Evolutionary conservation across 208 protist species (phyloP).

Genomic region (Strigomonas oncopelti): DNA sequence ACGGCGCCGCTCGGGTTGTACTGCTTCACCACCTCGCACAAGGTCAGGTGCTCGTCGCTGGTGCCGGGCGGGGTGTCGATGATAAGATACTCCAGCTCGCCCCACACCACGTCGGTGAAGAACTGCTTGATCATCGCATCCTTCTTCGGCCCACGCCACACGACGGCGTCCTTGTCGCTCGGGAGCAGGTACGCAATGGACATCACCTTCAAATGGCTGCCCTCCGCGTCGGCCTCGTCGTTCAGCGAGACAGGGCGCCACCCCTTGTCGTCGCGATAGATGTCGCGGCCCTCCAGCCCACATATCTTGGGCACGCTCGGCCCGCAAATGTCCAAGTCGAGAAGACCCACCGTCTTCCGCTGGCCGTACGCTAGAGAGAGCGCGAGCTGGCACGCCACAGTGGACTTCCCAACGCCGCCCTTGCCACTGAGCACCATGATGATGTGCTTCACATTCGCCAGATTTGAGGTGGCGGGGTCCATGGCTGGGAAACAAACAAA

Average conservation of each 20-base stretch:
- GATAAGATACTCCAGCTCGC: conserved; percentile 86
- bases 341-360: conserved; percentile 78
- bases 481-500: conserved; percentile 3
- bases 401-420: conserved; percentile 98
- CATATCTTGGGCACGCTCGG: conserved; percentile 96
- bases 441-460: conserved; percentile 91
- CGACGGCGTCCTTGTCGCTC: conserved; percentile 95
- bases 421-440: conserved; percentile 99
- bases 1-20: conserved; percentile 69
- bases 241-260: conserved; percentile 76
- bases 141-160: conserved; percentile 96
- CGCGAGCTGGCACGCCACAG: conserved; percentile 96
- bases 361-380: conserved; percentile 79
- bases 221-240: not conserved
- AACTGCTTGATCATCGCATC: conserved; percentile 93
- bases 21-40: conserved; percentile 74
- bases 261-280: conserved; percentile 74
- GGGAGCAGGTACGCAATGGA: conserved; percentile 97
- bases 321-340: conserved; percentile 93
- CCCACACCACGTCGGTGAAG: conserved; percentile 85
- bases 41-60: conserved; percentile 89
- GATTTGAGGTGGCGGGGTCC: conserved; percentile 4
- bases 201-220: conserved; percentile 85
- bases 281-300: conserved; percentile 89
- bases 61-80: conserved; percentile 93